Evolutionary conservation across 768 basidiomycete species (phyloP).

Genomic region (Tricholomella constricta): DNA sequence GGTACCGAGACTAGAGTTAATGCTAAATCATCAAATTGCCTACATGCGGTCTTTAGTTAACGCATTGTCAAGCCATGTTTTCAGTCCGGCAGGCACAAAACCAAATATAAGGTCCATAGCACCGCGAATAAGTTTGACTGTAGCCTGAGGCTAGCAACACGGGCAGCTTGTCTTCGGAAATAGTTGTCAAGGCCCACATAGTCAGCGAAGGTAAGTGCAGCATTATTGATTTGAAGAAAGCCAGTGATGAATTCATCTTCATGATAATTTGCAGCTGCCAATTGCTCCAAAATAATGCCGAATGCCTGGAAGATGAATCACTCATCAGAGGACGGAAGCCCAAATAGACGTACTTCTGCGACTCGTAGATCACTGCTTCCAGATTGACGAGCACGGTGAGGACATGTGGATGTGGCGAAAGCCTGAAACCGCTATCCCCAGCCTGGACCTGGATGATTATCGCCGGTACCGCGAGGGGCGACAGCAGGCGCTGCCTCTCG

Average conservation of each 20-base stretch:
- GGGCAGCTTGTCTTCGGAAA: constrained; percentile 88
- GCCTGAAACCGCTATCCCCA: no score
- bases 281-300: constrained; percentile 69
- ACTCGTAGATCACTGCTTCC: no score
- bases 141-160: constrained; percentile 66
- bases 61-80: constrained; percentile 81
- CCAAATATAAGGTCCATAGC: constrained; percentile 97
- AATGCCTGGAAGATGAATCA: constrained; percentile 76
- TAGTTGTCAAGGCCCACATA: constrained; percentile 94
- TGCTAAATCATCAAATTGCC: no score
- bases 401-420: no score
- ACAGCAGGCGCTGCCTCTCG: no score
- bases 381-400: no score
- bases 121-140: constrained; percentile 78
- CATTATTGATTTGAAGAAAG: constrained; percentile 90
- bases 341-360: no score
- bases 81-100: constrained; percentile 82
- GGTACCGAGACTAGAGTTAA: no score
- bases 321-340: no score
- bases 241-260: constrained; percentile 90
- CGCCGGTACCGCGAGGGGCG: no score
- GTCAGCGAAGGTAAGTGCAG: constrained; percentile 90
- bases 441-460: no score
- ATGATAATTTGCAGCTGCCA: constrained; percentile 69
- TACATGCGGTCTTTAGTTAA: constrained; percentile 78